Percentiles rank a stretch among this genome's conserved stretches.
phyloP scores from a whole-genome alignment of 441 rosid genomes.

The Flueggea neowawraea region DNA sequence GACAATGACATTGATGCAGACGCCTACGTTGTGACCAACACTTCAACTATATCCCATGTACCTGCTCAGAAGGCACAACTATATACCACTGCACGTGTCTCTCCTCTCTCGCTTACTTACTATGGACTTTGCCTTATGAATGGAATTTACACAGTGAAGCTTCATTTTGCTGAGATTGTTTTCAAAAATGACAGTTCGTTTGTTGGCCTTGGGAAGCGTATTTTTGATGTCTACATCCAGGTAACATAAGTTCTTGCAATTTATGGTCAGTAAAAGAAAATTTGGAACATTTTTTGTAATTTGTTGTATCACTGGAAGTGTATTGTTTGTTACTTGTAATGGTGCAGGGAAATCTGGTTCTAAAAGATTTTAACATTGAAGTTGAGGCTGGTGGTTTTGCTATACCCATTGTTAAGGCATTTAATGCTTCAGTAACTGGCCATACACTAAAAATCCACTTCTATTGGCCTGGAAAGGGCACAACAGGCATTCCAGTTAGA shows the following conservation, averaged over 20 bases:
- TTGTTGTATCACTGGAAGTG: too few relatives aligned
- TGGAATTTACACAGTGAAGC: slow-evolving; percentile 70
- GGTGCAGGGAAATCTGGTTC: too few relatives aligned
- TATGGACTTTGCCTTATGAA: slow-evolving; percentile 74
- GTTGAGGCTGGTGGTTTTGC: slow-evolving; percentile 34
- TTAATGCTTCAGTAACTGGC: too few relatives aligned
- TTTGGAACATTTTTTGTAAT: too few relatives aligned
- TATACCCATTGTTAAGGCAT: too few relatives aligned
- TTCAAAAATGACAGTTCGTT: slow-evolving; percentile 52
- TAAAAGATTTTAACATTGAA: slow-evolving; percentile 31
- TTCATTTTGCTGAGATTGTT: slow-evolving; percentile 83
- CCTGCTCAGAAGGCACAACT: slow-evolving; percentile 37
- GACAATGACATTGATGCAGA: slow-evolving; percentile 68
- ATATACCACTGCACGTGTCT: slow-evolving; percentile 49
- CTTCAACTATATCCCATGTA: slow-evolving; percentile 46
- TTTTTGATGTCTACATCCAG: slow-evolving; percentile 82
- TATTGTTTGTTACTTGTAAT: too few relatives aligned
- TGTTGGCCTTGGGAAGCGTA: slow-evolving; percentile 60
- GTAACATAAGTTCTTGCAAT: slow-evolving; percentile 21
- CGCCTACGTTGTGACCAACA: slow-evolving; percentile 44
- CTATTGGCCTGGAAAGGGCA: slow-evolving; percentile 58
- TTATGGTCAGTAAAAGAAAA: too few relatives aligned
- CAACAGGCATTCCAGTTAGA: slow-evolving; percentile 82
- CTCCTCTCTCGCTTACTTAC: slow-evolving; percentile 53
- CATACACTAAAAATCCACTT: too few relatives aligned